Evolutionary conservation across 139 green algal genomes (phyloP), one percentile per base, ranked within the genome.

Genomic region (Closterium sp.): DNA sequence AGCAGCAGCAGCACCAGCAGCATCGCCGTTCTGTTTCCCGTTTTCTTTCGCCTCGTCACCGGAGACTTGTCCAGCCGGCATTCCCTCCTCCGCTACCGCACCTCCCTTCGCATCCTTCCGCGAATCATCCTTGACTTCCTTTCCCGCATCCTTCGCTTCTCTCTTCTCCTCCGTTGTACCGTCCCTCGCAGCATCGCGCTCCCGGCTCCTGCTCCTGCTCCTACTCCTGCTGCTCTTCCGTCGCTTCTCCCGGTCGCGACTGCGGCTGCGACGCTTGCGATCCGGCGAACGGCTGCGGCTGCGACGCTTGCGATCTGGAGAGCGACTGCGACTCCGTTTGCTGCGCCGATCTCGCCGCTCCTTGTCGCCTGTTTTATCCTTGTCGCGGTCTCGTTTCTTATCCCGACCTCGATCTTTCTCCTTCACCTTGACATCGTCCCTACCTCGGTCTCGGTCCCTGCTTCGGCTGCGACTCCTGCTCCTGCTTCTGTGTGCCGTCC

Each of bases 151-250:
- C 21, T 17, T 42, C 0, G 4, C 27, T 29, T 31, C 89, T 32
- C 3, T 42, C 1, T 90, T 42, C 19, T 29, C 34, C 13, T 92
- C 89, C 85, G 28, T 13, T 90, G 10, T 62, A 31, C 89, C 22
- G 9, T 92, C 89, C 89, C 42, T 92, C 27, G 27, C 73, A 79
- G 28, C 30, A 73, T 90, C 91, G n/a, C 91, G 62, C 70, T 93
- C 91, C 9, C 91, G 86, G n/a, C 32, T 42, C 87, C 70, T 85
- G 10, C 90, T 92, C 29, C 70, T 85, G 10, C 90, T 90, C 24
- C 62, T 50, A 10, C 89, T 92, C 29, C 89, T 91, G 21, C 89
- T 50, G 89, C 89, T 91, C 38, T 45, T 50, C 79, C 89, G 79
- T 50, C 89, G 21, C 30, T 85, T 87, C 85, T 30, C 28, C n/a